Conservation (phyloP, 768 basidiomycete species). For the Podaxis pistillaris region DNA sequence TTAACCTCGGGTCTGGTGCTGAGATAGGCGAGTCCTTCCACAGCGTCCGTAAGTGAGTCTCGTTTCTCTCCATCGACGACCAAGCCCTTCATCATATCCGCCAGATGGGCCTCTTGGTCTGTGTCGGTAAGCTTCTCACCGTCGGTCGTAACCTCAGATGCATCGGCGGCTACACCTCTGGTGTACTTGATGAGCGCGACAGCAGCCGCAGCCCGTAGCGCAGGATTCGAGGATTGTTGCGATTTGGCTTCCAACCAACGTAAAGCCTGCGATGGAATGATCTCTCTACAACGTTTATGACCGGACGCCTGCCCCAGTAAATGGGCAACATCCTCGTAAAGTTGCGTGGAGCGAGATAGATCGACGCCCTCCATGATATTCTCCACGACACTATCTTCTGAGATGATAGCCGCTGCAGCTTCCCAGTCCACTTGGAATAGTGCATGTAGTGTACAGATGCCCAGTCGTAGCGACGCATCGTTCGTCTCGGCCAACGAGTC, state of each 20-base stretch:
- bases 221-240: conserved; percentile 40
- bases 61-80: conserved; percentile 40
- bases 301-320: conserved; percentile 76
- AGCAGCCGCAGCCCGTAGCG: conserved; percentile 59
- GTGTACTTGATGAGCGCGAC: conserved; percentile 80
- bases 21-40: conserved; percentile 88
- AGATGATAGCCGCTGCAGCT: conserved; percentile 63
- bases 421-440: conserved; percentile 82
- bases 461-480: conserved; percentile 50
- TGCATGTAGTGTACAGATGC: conserved; percentile 69
- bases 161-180: conserved; percentile 51
- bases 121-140: conserved; percentile 20
- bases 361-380: conserved; percentile 71
- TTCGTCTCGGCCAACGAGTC: conserved; percentile 54
- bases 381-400: conserved; percentile 60
- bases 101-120: conserved; percentile 41
- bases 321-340: conserved; percentile 65
- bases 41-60: conserved; percentile 54
- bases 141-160: conserved; percentile 27
- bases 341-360: conserved; percentile 44
- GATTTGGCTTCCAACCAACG: conserved; percentile 69
- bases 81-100: conserved; percentile 55
- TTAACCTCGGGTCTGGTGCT: conserved; percentile 63
- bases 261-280: conserved; percentile 53
- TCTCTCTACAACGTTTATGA: conserved; percentile 66